These are phyloP conservation scores for Plasmodium ovale DNA, from an alignment of 169 alveolate species.

Conservation along the genomic window DNA sequence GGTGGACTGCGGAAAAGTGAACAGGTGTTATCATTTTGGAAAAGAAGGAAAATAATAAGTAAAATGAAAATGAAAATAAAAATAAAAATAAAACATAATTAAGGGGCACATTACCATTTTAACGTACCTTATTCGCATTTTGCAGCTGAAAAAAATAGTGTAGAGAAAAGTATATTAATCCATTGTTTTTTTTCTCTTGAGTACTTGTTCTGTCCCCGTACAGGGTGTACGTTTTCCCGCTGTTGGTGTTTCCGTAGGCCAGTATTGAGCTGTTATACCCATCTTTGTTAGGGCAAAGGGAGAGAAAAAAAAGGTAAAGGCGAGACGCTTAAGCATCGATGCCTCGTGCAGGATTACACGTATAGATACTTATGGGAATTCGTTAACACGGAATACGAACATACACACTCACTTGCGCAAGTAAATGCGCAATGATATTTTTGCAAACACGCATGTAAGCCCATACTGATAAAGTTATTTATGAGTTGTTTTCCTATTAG, in stretches of 20 bases:
- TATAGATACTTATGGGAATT: too few relatives aligned
- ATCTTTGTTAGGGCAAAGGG: constrained; percentile 6
- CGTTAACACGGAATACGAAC: too few relatives aligned
- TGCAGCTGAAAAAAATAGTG: constrained; percentile 45
- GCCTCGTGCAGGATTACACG: too few relatives aligned
- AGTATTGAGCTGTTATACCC: constrained; percentile 74
- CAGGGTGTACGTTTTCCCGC: constrained; percentile 71
- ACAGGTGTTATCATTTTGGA: not conserved
- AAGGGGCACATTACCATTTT: not conserved
- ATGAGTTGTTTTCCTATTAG: constrained; percentile 40
- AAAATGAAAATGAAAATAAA: not conserved
- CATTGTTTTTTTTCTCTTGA: constrained; percentile 3
- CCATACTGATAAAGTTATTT: constrained; percentile 56
- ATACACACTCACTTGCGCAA: too few relatives aligned
- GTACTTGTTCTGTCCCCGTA: constrained; percentile 38
- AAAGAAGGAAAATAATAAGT: not conserved
- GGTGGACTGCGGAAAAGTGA: constrained; percentile 19
- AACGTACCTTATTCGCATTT: constrained; percentile 32
- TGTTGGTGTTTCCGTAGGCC: constrained; percentile 71
- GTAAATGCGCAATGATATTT: too few relatives aligned
- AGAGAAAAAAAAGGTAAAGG: not conserved
- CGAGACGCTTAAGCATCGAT: too few relatives aligned
- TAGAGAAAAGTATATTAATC: constrained; percentile 36
- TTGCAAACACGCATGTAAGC: not conserved
- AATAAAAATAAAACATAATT: not conserved